These are phyloP conservation scores for Synchytrium microbalum DNA, from an alignment of 371 early-diverging fungal genomes.

Conservation along the genomic window DNA sequence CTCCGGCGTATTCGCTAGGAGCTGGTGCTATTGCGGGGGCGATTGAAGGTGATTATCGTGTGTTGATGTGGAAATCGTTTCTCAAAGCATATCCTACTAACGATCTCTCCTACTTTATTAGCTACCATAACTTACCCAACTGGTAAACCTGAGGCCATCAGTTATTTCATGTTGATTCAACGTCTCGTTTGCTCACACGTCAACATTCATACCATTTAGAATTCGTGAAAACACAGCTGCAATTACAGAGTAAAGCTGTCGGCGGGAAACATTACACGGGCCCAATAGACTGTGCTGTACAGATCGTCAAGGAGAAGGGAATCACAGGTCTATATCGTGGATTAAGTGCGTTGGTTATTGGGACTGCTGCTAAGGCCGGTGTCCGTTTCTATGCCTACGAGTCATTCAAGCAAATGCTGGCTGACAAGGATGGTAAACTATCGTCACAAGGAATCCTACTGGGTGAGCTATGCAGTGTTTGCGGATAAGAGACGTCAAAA, in stretches of 20 bases:
- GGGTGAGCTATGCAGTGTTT: not conserved
- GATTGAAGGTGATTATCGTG: conserved; percentile 43
- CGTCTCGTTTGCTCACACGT: no score
- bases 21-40: conserved; percentile 85
- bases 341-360: conserved; percentile 76
- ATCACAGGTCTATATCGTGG: conserved; percentile 69
- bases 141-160: not conserved
- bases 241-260: conserved; percentile 54
- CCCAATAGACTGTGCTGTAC: conserved; percentile 66
- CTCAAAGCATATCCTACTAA: not conserved
- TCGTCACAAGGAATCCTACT: conserved; percentile 31
- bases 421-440: conserved; percentile 62
- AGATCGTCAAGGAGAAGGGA: conserved; percentile 56
- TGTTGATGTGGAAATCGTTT: not conserved
- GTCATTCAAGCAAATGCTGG: conserved; percentile 61
- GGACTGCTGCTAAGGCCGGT: conserved; percentile 84
- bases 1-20: conserved; percentile 40
- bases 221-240: conserved; percentile 87
- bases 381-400: conserved; percentile 87
- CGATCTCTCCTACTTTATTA: not conserved
- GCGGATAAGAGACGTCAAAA: conserved; percentile 4
- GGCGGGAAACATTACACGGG: conserved; percentile 36
- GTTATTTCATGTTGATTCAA: not conserved
- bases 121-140: conserved; percentile 65
- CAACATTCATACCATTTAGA: conserved; percentile 59